Evolutionary conservation across 1,284 basidiomycete genomes (phyloP).

Genomic region (Cryptococcus sp.): DNA sequence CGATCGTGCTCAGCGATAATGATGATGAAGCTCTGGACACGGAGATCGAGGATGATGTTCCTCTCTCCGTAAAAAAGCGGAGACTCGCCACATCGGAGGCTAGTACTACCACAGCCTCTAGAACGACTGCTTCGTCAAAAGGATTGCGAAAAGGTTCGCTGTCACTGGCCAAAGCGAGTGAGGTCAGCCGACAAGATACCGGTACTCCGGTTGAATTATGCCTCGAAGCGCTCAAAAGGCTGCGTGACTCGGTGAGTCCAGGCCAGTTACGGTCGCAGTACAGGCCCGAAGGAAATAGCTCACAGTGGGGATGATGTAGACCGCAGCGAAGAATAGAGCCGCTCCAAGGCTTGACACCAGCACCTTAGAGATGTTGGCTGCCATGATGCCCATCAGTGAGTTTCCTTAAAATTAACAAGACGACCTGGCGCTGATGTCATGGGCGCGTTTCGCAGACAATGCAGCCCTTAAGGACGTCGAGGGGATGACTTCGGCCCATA

Average conservation of each 20-base stretch:
- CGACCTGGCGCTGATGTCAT: not conserved
- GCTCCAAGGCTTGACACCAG: conserved; percentile 32
- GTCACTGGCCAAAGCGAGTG: not conserved
- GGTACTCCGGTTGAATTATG: conserved; percentile 28
- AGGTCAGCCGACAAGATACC: conserved; percentile 15
- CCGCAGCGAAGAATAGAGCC: conserved; percentile 18
- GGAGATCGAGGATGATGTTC: conserved; percentile 52
- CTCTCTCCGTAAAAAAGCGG: conserved; percentile 21
- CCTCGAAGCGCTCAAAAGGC: conserved; percentile 26
- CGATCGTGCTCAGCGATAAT: conserved; percentile 17
- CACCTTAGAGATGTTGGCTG: conserved; percentile 42
- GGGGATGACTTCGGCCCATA: conserved; percentile 28
- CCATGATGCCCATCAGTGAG: conserved; percentile 45
- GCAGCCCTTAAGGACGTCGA: conserved; percentile 30
- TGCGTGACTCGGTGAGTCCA: conserved; percentile 27
- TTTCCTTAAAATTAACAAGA: not conserved
- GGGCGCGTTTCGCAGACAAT: conserved; percentile 18
- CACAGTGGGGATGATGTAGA: conserved; percentile 7
- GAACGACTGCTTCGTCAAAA: not conserved
- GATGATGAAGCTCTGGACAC: conserved; percentile 5
- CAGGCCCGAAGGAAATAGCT: not conserved
- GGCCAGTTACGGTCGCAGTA: not conserved
- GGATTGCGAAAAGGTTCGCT: not conserved
- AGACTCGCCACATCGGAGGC: not conserved
- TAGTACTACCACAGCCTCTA: not conserved